These are phyloP conservation scores for Pichia occidentalis DNA, from an alignment of 805 yeast species.

Conservation along the genomic window DNA sequence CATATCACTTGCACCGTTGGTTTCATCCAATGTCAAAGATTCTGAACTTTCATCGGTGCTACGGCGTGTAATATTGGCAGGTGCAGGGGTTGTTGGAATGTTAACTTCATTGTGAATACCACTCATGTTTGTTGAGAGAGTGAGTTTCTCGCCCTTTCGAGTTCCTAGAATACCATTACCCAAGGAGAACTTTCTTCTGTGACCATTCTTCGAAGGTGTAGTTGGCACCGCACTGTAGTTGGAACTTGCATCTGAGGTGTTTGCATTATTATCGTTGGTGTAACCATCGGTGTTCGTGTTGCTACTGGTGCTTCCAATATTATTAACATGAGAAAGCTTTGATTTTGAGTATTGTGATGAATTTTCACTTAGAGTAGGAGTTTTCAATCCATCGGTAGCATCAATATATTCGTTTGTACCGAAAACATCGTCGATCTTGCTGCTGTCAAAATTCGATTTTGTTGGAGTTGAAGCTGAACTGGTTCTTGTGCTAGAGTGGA, in stretches of 20 bases:
- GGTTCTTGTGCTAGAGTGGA: not conserved
- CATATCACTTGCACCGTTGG: slow-evolving; percentile 50
- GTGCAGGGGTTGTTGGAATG: slow-evolving; percentile 35
- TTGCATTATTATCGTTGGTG: slow-evolving; percentile 16
- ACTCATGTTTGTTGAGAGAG: slow-evolving; percentile 24
- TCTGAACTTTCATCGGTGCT: slow-evolving; percentile 49
- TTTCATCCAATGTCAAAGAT: slow-evolving; percentile 50
- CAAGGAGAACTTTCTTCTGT: slow-evolving; percentile 57
- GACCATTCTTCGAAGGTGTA: slow-evolving; percentile 34
- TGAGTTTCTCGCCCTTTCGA: slow-evolving; percentile 32
- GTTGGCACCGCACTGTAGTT: slow-evolving; percentile 2
- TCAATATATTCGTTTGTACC: slow-evolving; percentile 16
- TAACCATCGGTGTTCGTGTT: slow-evolving; percentile 13
- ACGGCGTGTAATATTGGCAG: slow-evolving; percentile 30
- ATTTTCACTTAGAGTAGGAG: slow-evolving; percentile 16
- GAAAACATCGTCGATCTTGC: slow-evolving; percentile 17
- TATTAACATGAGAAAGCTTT: slow-evolving; percentile 19
- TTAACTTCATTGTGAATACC: slow-evolving; percentile 32
- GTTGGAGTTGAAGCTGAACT: slow-evolving; percentile 6
- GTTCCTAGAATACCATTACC: slow-evolving; percentile 50
- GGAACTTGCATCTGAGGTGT: slow-evolving; percentile 32
- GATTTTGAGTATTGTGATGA: slow-evolving; percentile 16
- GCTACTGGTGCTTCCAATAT: slow-evolving; percentile 3
- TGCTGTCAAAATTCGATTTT: slow-evolving; percentile 3
- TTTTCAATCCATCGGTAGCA: slow-evolving; percentile 8